Evolutionary conservation across 805 yeast species (phyloP), one percentile per base, ranked within the genome.

Genomic region (Saccharomycopsis sp.): DNA sequence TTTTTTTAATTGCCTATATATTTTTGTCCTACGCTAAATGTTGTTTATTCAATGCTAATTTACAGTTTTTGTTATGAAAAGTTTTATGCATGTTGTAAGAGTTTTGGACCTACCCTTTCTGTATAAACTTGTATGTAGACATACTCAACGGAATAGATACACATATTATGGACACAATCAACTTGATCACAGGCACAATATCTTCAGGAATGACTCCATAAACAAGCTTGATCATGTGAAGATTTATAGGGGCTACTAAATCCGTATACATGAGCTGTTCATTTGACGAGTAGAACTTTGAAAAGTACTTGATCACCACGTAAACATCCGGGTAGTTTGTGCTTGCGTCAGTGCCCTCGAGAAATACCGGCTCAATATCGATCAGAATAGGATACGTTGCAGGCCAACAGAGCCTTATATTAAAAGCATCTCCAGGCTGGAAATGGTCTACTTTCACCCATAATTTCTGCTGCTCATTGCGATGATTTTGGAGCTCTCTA

Each of bases 341-440:
- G 9, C 8, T 34, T 12, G 19, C 12, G 9, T 8, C 23, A 17
- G 54, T 14, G 5, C 19, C 20, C n/a, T 7, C 14, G 38, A 55
- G 22, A 22, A 57, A 56, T 19, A 23, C 22, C n/a, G 59, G 61
- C 1, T 23, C 50, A 8, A 60, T 55, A 34, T 54, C 60, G 15
- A 60, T 47, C 56, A 49, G 56, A 9, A 55, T 41, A 22, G 63
- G 63, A 42, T 47, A 57, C n/a, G 58, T 57, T 17, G 63, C 61
- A 3, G 63, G 61, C 63, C 63, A 60, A 29, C 61, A 60, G 17
- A 60, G 35, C 24, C 63, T 47, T 12, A 58, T 24, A 50, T 60
- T 60, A 29, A 54, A 60, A n/a, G 23, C 50, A 8, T 44, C 24
- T 2, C 54, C 56, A n/a, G 55, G 25, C 15, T 55, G 20, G 35